Conservation (phyloP, 1,139 yeast genomes). For the Zygoascus sp. region DNA sequence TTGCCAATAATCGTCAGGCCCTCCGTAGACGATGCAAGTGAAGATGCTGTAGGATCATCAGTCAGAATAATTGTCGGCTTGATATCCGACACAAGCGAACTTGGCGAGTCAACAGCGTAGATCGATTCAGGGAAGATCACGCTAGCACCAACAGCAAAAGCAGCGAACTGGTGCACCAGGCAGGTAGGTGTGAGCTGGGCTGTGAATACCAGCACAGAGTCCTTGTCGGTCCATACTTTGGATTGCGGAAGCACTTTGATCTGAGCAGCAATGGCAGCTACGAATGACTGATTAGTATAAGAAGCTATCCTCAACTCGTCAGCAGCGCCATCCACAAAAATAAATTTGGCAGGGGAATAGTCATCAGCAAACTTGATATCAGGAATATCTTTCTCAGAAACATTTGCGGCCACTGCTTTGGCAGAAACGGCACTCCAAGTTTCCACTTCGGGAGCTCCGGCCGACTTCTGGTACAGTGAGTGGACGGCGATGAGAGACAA, state of each 20-base stretch:
- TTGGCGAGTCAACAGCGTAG: slow-evolving; percentile 28
- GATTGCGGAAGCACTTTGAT: slow-evolving; percentile 32
- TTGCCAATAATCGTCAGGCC: slow-evolving; percentile 17
- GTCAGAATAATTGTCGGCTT: slow-evolving; percentile 30
- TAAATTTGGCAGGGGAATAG: slow-evolving; percentile 11
- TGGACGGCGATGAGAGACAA: slow-evolving; percentile 3
- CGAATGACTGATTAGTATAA: slow-evolving; percentile 29
- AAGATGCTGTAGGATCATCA: slow-evolving; percentile 30
- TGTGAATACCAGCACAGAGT: slow-evolving; percentile 32
- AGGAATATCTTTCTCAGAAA: neutral
- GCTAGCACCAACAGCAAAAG: slow-evolving; percentile 30
- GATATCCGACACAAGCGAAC: slow-evolving; percentile 19
- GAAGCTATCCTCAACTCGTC: slow-evolving; percentile 15
- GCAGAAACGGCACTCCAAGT: neutral
- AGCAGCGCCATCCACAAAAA: slow-evolving; percentile 11
- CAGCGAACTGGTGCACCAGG: slow-evolving; percentile 31
- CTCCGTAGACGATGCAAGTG: slow-evolving; percentile 24
- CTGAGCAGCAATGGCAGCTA: slow-evolving; percentile 36
- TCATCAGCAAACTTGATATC: neutral
- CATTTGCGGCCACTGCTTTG: neutral
- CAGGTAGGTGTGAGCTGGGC: slow-evolving; percentile 28
- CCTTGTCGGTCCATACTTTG: slow-evolving; percentile 30
- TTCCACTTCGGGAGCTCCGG: neutral
- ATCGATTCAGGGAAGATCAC: slow-evolving; percentile 29
- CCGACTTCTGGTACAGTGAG: neutral